Evolutionary conservation across 371 early-diverging fungal species (phyloP).

Genomic region (Mortierella sp.): DNA sequence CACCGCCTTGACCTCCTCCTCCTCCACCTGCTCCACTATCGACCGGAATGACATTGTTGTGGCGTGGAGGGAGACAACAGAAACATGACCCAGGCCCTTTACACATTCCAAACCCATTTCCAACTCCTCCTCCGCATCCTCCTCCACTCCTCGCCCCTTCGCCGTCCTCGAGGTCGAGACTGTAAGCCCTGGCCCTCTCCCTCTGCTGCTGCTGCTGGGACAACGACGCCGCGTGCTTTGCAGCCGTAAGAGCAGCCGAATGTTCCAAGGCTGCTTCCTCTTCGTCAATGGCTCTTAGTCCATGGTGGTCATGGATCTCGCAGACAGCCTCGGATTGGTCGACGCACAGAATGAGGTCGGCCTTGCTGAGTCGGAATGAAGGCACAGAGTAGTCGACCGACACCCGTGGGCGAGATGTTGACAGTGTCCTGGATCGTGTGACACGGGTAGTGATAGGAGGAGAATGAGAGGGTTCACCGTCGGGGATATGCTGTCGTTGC

Average conservation of each 20-base stretch:
- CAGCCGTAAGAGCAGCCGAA: constrained; percentile 20
- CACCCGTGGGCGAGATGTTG: background rate
- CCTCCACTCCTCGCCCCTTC: background rate
- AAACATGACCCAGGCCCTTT: background rate
- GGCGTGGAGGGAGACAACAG: background rate
- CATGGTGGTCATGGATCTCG: constrained; percentile 84
- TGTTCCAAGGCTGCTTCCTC: constrained; percentile 40
- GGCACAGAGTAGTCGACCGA: background rate
- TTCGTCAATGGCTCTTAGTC: constrained; percentile 26
- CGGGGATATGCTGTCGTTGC: background rate
- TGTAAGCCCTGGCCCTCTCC: background rate
- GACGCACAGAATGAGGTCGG: constrained; percentile 70
- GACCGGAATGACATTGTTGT: background rate
- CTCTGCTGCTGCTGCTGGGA: background rate
- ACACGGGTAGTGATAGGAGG: background rate
- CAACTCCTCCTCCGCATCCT: background rate
- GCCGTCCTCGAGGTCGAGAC: background rate
- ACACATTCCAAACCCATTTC: background rate
- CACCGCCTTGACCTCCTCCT: background rate
- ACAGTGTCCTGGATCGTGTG: background rate
- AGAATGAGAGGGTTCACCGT: background rate
- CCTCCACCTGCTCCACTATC: background rate
- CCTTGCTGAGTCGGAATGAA: constrained; percentile 1
- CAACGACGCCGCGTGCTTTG: background rate
- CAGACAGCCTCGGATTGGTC: constrained; percentile 80